A percentile compares a stretch with the other conserved stretches of the same genome.
These are phyloP conservation scores for Pholiota conissans DNA, from an alignment of 768 basidiomycete genomes.

Conservation along the genomic window DNA sequence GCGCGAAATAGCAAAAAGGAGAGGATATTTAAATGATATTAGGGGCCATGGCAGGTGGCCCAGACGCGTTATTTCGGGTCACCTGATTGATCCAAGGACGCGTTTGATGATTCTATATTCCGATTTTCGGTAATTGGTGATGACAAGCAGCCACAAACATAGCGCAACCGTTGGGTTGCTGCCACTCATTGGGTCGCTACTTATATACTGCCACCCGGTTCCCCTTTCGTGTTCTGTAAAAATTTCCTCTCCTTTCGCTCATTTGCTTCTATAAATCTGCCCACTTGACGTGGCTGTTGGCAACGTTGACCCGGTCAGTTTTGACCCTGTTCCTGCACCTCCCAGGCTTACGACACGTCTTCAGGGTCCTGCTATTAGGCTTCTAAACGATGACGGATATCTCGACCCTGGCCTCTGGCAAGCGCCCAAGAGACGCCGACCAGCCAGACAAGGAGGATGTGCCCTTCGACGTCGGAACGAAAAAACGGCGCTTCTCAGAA, in stretches of 20 bases:
- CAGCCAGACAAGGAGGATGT: not conserved
- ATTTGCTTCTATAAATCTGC: not conserved
- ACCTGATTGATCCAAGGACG: not conserved
- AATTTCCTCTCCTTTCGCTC: not conserved
- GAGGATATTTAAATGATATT: too few relatives aligned
- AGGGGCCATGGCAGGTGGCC: too few relatives aligned
- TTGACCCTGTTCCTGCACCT: too few relatives aligned
- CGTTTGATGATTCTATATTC: not conserved
- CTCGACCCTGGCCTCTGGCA: slow-evolving; percentile 7
- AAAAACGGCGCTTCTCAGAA: slow-evolving; percentile 5
- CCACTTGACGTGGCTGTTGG: slow-evolving; percentile 4
- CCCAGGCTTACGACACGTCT: not conserved
- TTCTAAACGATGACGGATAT: slow-evolving; percentile 3
- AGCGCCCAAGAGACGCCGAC: slow-evolving; percentile 8
- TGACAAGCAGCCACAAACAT: slow-evolving; percentile 4
- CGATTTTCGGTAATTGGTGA: not conserved
- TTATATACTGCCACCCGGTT: not conserved
- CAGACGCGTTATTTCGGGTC: not conserved
- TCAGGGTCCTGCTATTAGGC: not conserved
- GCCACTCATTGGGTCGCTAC: not conserved
- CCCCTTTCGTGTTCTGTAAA: not conserved
- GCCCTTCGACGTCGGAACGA: slow-evolving; percentile 1
- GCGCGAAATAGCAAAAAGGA: too few relatives aligned
- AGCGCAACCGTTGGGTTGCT: not conserved
- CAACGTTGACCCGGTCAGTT: not conserved